Evolutionary conservation across 306 rosid species (phyloP), one percentile per base, ranked within the genome.

Genomic region (Alnus rubra): DNA sequence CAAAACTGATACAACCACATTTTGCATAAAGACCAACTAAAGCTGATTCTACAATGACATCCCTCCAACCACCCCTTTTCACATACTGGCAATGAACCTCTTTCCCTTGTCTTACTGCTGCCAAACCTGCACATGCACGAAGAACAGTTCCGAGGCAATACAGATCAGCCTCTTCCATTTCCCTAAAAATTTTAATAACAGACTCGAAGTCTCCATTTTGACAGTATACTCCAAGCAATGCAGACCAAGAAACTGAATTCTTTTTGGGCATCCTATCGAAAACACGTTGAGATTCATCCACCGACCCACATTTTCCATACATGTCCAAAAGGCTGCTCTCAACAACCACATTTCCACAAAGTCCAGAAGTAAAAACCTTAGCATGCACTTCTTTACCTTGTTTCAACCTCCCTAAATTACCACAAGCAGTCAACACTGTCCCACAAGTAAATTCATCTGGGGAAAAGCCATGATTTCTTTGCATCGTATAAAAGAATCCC

Each of bases 321-420:
- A 94, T 92, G 65, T 94, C 98, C 78, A 94, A 88, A 58, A 92
- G 82, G 78, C 98, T 94, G 70, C 98, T 92, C 84, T 88, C 97
- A 15, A 92, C 97, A 69, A 94, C 85, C 79, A 94, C 97, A 74
- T 92, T 86, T 1, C 93, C 97, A 39, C 80, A 58, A 37, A 86
- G 75, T 39, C 95, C 97, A 44, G 84, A 79, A 0, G 87, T 70
- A 73, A 94, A 62, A 56, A 90, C 90, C 79, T 82, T 92, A 3
- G 86, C 87, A 77, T 94, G 98, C 67, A 94, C 83, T 83, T 91
- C 84, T 49, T 73, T 86, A 14, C 98, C 98, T 73, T 73, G 96
- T 73, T 84, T 89, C 77, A 88, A 28, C 87, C 91, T 89, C 84
- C 91, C 88, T 80, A 92, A 68, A 79, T 92, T 88, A 74, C 84